Conservation (phyloP, 768 basidiomycete species). For the Leucosporidium yakuticum region DNA sequence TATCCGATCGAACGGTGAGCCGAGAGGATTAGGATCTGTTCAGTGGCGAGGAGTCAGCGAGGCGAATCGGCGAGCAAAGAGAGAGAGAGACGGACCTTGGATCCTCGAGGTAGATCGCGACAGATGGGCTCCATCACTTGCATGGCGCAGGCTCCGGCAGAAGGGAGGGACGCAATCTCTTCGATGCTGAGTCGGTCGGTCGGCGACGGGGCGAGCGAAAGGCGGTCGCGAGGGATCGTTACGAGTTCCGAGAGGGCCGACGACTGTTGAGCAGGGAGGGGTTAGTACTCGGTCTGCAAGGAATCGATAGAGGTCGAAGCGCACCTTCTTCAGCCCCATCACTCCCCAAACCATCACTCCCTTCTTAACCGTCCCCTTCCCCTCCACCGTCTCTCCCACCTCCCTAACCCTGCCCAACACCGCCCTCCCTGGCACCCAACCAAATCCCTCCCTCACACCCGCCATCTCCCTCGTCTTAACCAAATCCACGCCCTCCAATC, state of each 20-base stretch:
- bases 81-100: slow-evolving; percentile 16
- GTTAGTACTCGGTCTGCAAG: neutral
- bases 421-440: slow-evolving; percentile 38
- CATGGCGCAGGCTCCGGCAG: slow-evolving; percentile 36
- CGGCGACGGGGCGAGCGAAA: slow-evolving; percentile 34
- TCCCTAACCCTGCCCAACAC: slow-evolving; percentile 39
- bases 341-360: slow-evolving; percentile 40
- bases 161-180: slow-evolving; percentile 32
- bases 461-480: slow-evolving; percentile 34
- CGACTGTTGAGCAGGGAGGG: slow-evolving; percentile 19
- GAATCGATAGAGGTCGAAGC: neutral
- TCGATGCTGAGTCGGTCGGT: slow-evolving; percentile 28
- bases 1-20: slow-evolving; percentile 37
- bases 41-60: neutral
- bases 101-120: slow-evolving; percentile 22
- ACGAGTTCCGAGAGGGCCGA: slow-evolving; percentile 36
- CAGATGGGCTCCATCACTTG: slow-evolving; percentile 30
- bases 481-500: slow-evolving; percentile 36
- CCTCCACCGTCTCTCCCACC: slow-evolving; percentile 26
- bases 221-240: slow-evolving; percentile 31
- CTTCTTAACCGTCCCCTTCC: slow-evolving; percentile 17
- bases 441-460: slow-evolving; percentile 27
- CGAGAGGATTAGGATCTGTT: slow-evolving; percentile 33
- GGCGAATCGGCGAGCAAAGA: too few relatives aligned
- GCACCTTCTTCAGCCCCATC: slow-evolving; percentile 29